phyloP scores from a whole-genome alignment of 768 basidiomycete species.

The Amanita exitialis region DNA sequence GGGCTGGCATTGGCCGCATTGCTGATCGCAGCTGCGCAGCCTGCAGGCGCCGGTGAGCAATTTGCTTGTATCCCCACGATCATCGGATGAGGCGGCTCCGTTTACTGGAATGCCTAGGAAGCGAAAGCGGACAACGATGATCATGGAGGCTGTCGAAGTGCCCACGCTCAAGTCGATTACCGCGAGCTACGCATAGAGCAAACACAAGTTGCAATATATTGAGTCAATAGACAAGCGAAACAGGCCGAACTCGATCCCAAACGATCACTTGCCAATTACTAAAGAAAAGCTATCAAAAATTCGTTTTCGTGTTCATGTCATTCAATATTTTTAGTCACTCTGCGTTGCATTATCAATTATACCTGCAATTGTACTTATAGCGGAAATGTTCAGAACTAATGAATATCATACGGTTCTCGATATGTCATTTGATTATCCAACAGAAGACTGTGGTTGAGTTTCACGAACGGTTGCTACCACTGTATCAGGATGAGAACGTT shows the following conservation, averaged over 20 bases:
- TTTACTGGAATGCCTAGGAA: background rate
- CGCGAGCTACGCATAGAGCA: background rate
- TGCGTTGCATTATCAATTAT: background rate
- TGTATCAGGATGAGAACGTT: too few species aligned
- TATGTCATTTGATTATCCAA: too few species aligned
- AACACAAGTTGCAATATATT: background rate
- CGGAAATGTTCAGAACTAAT: too few species aligned
- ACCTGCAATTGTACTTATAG: background rate
- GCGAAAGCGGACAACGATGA: constrained; percentile 6
- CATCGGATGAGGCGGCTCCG: background rate
- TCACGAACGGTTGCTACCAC: too few species aligned
- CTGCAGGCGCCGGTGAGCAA: too few species aligned
- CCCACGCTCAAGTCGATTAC: constrained; percentile 1
- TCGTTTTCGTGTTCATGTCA: background rate
- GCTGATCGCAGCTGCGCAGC: too few species aligned
- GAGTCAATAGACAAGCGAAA: background rate
- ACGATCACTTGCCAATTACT: too few species aligned
- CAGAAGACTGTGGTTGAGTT: too few species aligned
- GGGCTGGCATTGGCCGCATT: too few species aligned
- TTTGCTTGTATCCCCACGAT: background rate
- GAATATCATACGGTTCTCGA: too few species aligned
- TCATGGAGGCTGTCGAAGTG: constrained; percentile 17
- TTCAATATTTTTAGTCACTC: background rate
- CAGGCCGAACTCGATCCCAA: background rate
- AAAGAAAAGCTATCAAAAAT: background rate